Evolutionary conservation across 305 asterid genomes (phyloP).

Genomic region (Fraxinus floribunda): DNA sequence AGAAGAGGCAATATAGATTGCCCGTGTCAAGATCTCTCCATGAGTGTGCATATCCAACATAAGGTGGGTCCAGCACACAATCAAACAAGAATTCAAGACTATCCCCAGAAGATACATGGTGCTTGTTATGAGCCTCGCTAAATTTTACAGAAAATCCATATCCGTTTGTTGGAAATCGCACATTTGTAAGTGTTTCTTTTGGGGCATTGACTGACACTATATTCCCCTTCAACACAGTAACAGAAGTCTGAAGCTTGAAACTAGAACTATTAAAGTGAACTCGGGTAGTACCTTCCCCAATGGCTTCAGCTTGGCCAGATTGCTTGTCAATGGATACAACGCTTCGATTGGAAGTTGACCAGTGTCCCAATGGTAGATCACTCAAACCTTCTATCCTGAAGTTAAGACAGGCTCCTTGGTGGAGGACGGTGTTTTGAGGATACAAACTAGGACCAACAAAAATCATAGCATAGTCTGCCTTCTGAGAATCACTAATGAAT

Average conservation of each 20-base stretch:
- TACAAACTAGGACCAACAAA: conserved; percentile 70
- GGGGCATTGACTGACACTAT: conserved; percentile 63
- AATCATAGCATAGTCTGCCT: conserved; percentile 61
- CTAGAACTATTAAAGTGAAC: conserved; percentile 47
- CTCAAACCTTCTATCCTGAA: conserved; percentile 56
- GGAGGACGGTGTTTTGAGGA: conserved; percentile 71
- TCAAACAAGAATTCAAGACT: conserved; percentile 37
- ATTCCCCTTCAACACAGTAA: conserved; percentile 60
- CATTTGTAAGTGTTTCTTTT: conserved; percentile 58
- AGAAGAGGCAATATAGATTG: conserved; percentile 58
- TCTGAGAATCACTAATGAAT: conserved; percentile 46
- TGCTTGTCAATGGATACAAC: conserved; percentile 45
- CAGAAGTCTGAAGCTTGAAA: conserved; percentile 57
- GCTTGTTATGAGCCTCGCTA: conserved; percentile 31
- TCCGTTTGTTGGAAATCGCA: conserved; percentile 66
- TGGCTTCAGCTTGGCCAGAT: conserved; percentile 80
- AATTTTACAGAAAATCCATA: conserved; percentile 61
- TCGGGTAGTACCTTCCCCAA: conserved; percentile 57
- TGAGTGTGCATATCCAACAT: conserved; percentile 63
- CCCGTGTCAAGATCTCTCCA: conserved; percentile 63
- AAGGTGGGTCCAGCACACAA: conserved; percentile 65
- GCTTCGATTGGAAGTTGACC: conserved; percentile 71
- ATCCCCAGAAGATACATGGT: conserved; percentile 31
- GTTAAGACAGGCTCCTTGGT: conserved; percentile 54
- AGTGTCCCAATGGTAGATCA: conserved; percentile 54